A percentile compares a stretch with the other conserved stretches of the same genome.
Conservation (phyloP, 2,329 filamentous ascomycete species). For the Calonectria pseudoturangicola region DNA sequence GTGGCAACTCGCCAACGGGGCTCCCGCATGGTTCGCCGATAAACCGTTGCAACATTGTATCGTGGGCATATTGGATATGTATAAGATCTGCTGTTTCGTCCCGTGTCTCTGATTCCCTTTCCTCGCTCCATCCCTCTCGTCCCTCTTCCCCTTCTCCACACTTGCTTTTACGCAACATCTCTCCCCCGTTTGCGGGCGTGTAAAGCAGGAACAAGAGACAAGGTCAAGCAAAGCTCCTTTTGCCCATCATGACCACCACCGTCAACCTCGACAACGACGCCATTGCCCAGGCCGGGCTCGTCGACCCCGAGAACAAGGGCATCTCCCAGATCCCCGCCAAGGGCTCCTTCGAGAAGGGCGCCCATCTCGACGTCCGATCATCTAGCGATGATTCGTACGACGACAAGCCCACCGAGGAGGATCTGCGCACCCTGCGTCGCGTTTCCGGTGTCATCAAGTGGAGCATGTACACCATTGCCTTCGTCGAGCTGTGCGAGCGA, state of each 20-base stretch:
- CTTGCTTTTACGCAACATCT: conserved; percentile 1
- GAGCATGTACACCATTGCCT: conserved; percentile 81
- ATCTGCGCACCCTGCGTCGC: conserved; percentile 76
- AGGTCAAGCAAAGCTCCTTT: background rate
- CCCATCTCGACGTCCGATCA: conserved; percentile 49
- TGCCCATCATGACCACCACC: conserved; percentile 59
- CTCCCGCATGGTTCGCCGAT: conserved; percentile 12
- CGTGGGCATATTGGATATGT: conserved; percentile 9
- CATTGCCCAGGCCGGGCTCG: conserved; percentile 59
- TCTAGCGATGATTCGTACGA: conserved; percentile 52
- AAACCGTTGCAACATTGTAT: background rate
- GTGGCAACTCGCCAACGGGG: conserved; percentile 28
- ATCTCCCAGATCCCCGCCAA: conserved; percentile 51
- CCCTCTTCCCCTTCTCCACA: background rate
- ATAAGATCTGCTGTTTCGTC: conserved; percentile 31
- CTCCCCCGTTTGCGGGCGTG: background rate
- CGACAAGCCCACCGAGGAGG: conserved; percentile 76
- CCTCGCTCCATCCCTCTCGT: conserved; percentile 34
- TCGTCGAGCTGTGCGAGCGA: conserved; percentile 84
- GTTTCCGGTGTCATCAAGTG: conserved; percentile 79
- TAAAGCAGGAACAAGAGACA: conserved; percentile 14
- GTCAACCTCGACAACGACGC: conserved; percentile 60
- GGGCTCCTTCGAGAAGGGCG: conserved; percentile 58
- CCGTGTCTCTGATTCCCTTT: conserved; percentile 25
- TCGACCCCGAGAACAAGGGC: conserved; percentile 57